These are phyloP conservation scores for Mercurialis annua DNA, from an alignment of 345 rosid genomes.

Conservation along the genomic window DNA sequence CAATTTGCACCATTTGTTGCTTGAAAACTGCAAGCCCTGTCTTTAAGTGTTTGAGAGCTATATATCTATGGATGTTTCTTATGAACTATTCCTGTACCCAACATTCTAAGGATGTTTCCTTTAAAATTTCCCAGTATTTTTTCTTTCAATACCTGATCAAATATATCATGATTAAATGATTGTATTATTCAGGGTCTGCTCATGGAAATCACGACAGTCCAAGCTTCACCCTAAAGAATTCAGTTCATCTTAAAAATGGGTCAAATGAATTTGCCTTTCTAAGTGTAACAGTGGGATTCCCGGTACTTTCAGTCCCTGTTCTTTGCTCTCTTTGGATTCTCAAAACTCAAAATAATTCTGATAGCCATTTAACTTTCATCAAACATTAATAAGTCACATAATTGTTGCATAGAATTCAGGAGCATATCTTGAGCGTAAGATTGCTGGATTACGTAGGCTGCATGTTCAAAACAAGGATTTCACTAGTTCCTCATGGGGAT, in stretches of 20 bases:
- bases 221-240: slow-evolving; percentile 33
- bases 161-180: not conserved
- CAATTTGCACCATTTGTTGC: not conserved
- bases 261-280: slow-evolving; percentile 63
- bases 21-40: not conserved
- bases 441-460: slow-evolving; percentile 48
- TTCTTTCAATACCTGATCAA: not conserved
- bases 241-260: slow-evolving; percentile 43
- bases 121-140: not conserved
- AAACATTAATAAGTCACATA: not conserved
- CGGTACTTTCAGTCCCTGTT: slow-evolving; percentile 39
- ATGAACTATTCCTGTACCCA: no score
- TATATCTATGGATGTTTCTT: not conserved
- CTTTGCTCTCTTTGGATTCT: not conserved
- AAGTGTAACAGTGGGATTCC: slow-evolving; percentile 73
- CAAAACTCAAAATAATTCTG: not conserved
- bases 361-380: not conserved
- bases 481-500: slow-evolving; percentile 57
- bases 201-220: slow-evolving; percentile 46
- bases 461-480: slow-evolving; percentile 43
- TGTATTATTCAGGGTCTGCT: slow-evolving; percentile 42
- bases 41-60: not conserved
- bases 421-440: slow-evolving; percentile 61
- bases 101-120: not conserved
- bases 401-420: slow-evolving; percentile 53